Percentiles rank a stretch among this genome's conserved stretches.
Evolutionary conservation across 2,329 filamentous ascomycete species (phyloP).

Genomic region (Talaromyces sp.): DNA sequence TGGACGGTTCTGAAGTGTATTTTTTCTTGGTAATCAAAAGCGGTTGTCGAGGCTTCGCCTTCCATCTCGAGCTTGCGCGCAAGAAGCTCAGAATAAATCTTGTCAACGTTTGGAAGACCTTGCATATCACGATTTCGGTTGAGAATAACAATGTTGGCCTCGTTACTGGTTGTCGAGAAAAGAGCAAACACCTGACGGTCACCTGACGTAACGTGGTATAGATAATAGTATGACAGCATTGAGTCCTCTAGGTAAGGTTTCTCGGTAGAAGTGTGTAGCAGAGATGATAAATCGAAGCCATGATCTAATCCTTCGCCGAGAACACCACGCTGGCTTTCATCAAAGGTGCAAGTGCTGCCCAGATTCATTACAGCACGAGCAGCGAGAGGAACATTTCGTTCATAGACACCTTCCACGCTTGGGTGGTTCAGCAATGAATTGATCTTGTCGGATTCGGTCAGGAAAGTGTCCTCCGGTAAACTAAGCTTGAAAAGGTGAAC

Average conservation of each 20-base stretch:
- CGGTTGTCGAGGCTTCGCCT: constrained; percentile 68
- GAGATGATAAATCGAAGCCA: constrained; percentile 77
- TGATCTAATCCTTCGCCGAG: constrained; percentile 88
- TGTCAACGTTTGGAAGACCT: constrained; percentile 83
- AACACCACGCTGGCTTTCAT: constrained; percentile 82
- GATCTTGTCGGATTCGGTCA: constrained; percentile 78
- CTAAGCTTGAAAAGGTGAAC: constrained; percentile 91
- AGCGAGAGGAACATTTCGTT: constrained; percentile 83
- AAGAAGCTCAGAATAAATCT: constrained; percentile 76
- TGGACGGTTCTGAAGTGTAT: constrained; percentile 81
- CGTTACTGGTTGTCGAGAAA: constrained; percentile 74
- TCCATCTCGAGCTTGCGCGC: constrained; percentile 58
- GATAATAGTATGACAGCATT: constrained; percentile 75
- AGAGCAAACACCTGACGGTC: constrained; percentile 91
- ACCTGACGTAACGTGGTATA: constrained; percentile 87
- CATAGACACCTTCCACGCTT: constrained; percentile 95
- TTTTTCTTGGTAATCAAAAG: constrained; percentile 81
- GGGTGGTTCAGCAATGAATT: constrained; percentile 80
- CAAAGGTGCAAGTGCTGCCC: constrained; percentile 87
- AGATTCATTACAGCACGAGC: constrained; percentile 83
- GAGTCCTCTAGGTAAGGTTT: constrained; percentile 70
- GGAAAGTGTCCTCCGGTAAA: constrained; percentile 81
- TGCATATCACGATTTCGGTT: constrained; percentile 76
- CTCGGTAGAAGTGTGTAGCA: constrained; percentile 64
- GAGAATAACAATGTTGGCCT: constrained; percentile 83